Evolutionary conservation across 1,139 yeast species (phyloP), one percentile per base, ranked within the genome.

Genomic region (Keqinozyma sinolaborantium): DNA sequence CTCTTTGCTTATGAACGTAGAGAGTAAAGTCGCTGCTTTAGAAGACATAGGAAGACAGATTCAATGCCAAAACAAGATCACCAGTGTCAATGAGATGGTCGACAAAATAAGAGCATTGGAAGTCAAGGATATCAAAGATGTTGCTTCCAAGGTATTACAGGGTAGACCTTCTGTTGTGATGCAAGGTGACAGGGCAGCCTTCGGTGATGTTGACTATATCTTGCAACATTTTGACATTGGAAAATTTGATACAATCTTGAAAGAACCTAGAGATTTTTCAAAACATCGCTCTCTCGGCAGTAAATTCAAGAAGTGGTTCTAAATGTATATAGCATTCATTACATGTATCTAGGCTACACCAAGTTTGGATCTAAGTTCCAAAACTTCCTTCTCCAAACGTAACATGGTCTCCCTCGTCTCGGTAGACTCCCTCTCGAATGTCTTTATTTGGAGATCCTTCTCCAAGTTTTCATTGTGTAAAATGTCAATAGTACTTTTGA

Each of bases 31-130:
- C 68, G 95, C 95, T 12, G 90, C 85, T 48, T 67, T 92, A 33
- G 98, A 92, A 58, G 98, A 92, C 51, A 70, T 90, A 58, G 98
- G 98, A 9, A 78, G 98, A 56, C 98, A 92, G 58, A 78, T 92
- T 19, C 95, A 86, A 58, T 78, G 87, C 34, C 88, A 84, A 51
- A 88, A 87, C 27, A 73, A 73, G 45, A 73, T 85, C 45, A 74
- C 92, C n/a, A 78, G 86, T 10, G 83, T 88, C 6, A 67, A 71
- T 25, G 95, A 88, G 48, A 88, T 92, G 95, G 82, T 92, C 36
- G 65, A 61, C 8, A 80, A 80, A 48, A 88, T 92, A 39, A 87
- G 83, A 39, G 54, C 58, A 6, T 70, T 92, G 40, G 73, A 85
- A 0, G 72, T 80, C 3, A 60, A 61, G 3, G 96, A 90, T 53